These are phyloP conservation scores for Benincasa hispida DNA, from an alignment of 306 rosid species.

Conservation along the genomic window DNA sequence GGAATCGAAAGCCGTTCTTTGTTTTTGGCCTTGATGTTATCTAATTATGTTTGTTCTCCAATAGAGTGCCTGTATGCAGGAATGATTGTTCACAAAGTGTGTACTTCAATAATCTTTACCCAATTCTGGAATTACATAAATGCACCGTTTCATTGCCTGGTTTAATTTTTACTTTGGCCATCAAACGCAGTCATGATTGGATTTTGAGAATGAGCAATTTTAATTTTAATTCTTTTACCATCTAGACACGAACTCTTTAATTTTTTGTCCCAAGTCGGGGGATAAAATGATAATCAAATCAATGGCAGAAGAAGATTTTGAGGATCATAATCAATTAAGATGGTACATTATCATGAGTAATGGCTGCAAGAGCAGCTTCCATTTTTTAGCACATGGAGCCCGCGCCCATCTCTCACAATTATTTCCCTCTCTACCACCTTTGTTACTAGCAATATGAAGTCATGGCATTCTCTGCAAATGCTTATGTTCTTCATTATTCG, in stretches of 20 bases:
- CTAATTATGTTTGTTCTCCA: conserved; percentile 9
- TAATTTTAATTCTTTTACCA: not conserved
- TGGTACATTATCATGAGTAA: not conserved
- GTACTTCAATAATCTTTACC: conserved; percentile 19
- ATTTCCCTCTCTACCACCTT: conserved; percentile 29
- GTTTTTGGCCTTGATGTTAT: conserved; percentile 7
- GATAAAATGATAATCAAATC: not conserved
- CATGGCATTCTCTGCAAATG: conserved; percentile 47
- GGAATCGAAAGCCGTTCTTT: conserved; percentile 5
- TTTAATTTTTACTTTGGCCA: not conserved
- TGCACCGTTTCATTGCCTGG: not conserved
- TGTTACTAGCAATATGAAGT: conserved; percentile 36
- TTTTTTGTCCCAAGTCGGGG: not conserved
- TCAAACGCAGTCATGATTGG: not conserved
- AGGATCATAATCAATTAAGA: not conserved
- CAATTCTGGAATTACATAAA: conserved; percentile 5
- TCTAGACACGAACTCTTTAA: not conserved
- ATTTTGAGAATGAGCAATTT: not conserved
- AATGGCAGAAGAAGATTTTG: not conserved
- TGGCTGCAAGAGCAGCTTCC: conserved; percentile 47
- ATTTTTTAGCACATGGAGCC: conserved; percentile 38
- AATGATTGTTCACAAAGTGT: conserved; percentile 12
- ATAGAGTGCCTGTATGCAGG: conserved; percentile 15
- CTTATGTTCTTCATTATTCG: conserved; percentile 33
- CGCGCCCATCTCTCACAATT: conserved; percentile 42